Base-by-base conservation (phyloP, 306 rosid species). In the Rosa persica region DNA sequence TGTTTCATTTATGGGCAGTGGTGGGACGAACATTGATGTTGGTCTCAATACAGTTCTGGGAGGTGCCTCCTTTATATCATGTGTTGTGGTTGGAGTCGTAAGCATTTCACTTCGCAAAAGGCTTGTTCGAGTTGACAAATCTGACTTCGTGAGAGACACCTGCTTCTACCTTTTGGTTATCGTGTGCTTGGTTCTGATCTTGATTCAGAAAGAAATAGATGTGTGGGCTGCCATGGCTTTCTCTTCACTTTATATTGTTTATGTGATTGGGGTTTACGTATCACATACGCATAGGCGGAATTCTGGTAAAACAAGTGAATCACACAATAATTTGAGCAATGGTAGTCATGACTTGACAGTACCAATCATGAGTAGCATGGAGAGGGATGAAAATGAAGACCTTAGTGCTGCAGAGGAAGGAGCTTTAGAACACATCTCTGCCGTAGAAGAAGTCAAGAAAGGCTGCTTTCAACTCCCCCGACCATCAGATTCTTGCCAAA, bases 11-110 rank as follows among this genome's bases (percentile, higher is more conserved):
- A 84, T 87, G 73, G 85, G 90, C 6, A 69, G 86, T 17, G 86
- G 88, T 11, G 76, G 90, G 15, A 82, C 74, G 54, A 85, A 82
- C 4, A 78, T 83, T 15, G 93, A 79, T 39, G 62, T 93, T 34
- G 98, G 98, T 13, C 83, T 93, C 49, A 92, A 89, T 61, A 90
- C 91, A 62, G 82, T 93, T n/a, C 80, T 93, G 0, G 98, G 98
- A 1, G 98, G 98, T 4, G 90, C 93, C 13, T 88, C 91, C 39
- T 90, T 93, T 69, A 87, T 93, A 0, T 87, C 97, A 0, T 83
- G 96, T 69, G 79, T 79, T 58, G 98, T 93, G 7, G 83, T 93
- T 54, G 98, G 97, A 72, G 48, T 92, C 57, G 84, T 93, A 79
- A 90, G 90, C 75, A 76, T 90, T 49, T 77, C 86, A 0, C 73